Conservation (phyloP, 805 yeast species). For the Clavispora santaluciae region DNA sequence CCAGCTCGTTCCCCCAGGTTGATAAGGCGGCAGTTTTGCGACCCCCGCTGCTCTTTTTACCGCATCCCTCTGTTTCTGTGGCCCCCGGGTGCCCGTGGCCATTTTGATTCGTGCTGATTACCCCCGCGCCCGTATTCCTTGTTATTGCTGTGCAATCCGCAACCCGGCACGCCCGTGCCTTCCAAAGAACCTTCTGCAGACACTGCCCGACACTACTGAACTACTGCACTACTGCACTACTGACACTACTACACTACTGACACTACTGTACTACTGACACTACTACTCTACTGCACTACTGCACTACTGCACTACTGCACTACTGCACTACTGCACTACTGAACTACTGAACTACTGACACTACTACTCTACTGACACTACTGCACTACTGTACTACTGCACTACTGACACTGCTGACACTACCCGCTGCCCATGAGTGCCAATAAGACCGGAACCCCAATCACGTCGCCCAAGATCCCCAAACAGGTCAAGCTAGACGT, state of each 20-base stretch:
- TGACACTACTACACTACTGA: too few species aligned
- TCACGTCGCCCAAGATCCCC: constrained; percentile 29
- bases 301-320: too few species aligned
- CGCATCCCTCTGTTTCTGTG: background rate
- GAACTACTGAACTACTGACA: too few species aligned
- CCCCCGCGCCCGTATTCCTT: background rate
- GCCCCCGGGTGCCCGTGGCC: background rate
- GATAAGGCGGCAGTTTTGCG: background rate
- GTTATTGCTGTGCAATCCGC: background rate
- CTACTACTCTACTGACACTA: too few species aligned
- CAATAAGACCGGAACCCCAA: constrained; percentile 32
- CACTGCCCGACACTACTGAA: too few species aligned
- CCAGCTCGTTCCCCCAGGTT: too few species aligned
- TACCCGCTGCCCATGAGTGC: constrained; percentile 13
- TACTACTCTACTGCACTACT: too few species aligned
- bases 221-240: too few species aligned
- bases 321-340: too few species aligned
- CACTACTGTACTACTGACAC: too few species aligned
- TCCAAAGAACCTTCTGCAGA: background rate
- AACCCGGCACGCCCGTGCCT: background rate
- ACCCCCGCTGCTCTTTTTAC: background rate
- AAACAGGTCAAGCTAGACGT: constrained; percentile 17
- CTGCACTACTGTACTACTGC: too few species aligned
- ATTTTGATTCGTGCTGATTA: background rate
- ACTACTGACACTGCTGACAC: background rate